Evolutionary conservation across 2,329 filamentous ascomycete genomes (phyloP).

Genomic region (Arthroderma sp.): DNA sequence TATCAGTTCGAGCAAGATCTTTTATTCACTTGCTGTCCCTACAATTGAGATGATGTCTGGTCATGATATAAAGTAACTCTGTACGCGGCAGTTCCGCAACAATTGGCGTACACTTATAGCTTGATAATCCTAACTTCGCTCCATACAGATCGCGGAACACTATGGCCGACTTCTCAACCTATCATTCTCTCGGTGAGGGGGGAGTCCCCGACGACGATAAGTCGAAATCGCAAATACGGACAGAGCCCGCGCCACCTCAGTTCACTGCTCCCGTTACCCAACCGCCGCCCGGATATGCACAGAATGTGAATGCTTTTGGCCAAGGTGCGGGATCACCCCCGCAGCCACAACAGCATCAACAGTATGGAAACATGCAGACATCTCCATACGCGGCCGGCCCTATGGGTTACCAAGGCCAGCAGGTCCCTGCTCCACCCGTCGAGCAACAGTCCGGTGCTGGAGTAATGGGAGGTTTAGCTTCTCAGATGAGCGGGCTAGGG

Average conservation of each 20-base stretch:
- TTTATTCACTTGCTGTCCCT: neutral
- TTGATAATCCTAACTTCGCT: neutral
- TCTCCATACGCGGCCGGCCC: constrained; percentile 7
- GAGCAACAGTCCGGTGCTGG: constrained; percentile 13
- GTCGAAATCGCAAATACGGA: constrained; percentile 40
- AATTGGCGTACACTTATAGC: neutral
- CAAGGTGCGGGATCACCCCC: constrained; percentile 16
- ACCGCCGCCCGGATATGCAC: constrained; percentile 22
- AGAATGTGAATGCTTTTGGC: constrained; percentile 11
- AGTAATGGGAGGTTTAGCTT: constrained; percentile 30
- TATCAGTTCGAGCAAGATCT: neutral
- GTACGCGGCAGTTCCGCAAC: constrained; percentile 6
- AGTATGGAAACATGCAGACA: constrained; percentile 7
- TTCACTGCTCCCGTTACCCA: constrained; percentile 34
- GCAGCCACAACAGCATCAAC: constrained; percentile 5
- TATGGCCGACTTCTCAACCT: constrained; percentile 32
- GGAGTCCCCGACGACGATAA: constrained; percentile 34
- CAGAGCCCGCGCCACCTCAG: constrained; percentile 40
- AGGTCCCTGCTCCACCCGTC: neutral
- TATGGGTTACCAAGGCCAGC: constrained; percentile 7
- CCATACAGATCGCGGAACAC: constrained; percentile 9
- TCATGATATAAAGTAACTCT: constrained; percentile 7
- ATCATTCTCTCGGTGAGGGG: constrained; percentile 26
- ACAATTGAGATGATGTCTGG: neutral
- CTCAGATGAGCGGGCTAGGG: constrained; percentile 67